A percentile compares a stretch with the other conserved stretches of the same genome.
These are phyloP conservation scores for Sistotremastrum suecicum DNA, from an alignment of 768 basidiomycete genomes.

Conservation along the genomic window DNA sequence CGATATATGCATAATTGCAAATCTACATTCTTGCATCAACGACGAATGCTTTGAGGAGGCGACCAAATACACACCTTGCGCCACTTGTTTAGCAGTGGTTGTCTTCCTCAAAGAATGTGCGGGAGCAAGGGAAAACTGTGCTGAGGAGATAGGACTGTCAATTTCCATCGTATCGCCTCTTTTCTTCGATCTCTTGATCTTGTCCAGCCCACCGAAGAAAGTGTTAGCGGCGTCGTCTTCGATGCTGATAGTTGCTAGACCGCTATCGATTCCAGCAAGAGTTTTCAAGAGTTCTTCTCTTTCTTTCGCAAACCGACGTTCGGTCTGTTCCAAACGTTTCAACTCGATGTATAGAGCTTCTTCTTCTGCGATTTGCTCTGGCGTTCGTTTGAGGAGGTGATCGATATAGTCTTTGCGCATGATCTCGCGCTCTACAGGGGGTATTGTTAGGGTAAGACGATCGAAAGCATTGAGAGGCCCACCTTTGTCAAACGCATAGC, in stretches of 20 bases:
- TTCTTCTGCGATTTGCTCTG: conserved; percentile 86
- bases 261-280: conserved; percentile 77
- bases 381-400: conserved; percentile 78
- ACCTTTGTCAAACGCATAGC: conserved; percentile 86
- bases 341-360: conserved; percentile 89
- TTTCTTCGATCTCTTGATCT: conserved; percentile 51
- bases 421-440: conserved; percentile 60
- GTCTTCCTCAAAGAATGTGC: conserved; percentile 21
- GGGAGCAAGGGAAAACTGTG: conserved; percentile 13
- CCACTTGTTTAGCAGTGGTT: conserved; percentile 40
- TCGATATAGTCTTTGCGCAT: conserved; percentile 79
- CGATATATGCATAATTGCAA: conserved; percentile 61
- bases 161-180: conserved; percentile 16
- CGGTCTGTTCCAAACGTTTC: conserved; percentile 89
- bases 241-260: conserved; percentile 54
- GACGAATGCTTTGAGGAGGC: not conserved
- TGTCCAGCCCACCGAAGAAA: conserved; percentile 23
- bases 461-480: conserved; percentile 1
- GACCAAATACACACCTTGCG: conserved; percentile 32
- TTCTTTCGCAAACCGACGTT: conserved; percentile 76
- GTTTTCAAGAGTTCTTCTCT: conserved; percentile 78
- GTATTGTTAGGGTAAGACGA: not conserved
- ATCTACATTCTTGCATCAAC: conserved; percentile 28
- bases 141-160: conserved; percentile 30
- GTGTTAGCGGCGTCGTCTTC: conserved; percentile 47